phyloP scores from a whole-genome alignment of 2,329 filamentous ascomycete species.

The Pseudogymnoascus sp. region DNA sequence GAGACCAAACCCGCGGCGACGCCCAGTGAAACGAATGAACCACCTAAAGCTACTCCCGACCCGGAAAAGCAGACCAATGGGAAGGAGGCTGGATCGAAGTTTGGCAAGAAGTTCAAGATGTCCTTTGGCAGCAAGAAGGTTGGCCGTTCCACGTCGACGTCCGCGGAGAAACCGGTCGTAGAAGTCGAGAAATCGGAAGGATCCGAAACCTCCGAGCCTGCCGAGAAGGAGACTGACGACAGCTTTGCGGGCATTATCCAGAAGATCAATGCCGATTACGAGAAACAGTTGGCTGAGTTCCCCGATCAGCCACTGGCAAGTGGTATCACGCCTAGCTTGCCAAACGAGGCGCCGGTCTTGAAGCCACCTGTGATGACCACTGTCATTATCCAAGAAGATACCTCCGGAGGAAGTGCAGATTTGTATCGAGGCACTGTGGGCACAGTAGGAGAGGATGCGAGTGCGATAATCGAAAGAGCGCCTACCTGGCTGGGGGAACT shows the following conservation, averaged over 20 bases:
- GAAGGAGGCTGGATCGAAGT: slow-evolving; percentile 57
- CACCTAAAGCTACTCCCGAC: slow-evolving; percentile 42
- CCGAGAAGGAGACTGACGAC: slow-evolving; percentile 69
- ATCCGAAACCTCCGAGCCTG: slow-evolving; percentile 53
- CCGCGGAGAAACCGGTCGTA: slow-evolving; percentile 62
- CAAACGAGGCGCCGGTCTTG: slow-evolving; percentile 68
- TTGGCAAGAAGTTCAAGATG: slow-evolving; percentile 74
- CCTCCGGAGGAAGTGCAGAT: slow-evolving; percentile 65
- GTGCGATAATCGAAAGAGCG: slow-evolving; percentile 75
- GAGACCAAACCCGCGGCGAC: slow-evolving; percentile 40
- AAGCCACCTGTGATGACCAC: slow-evolving; percentile 62
- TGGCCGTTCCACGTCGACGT: slow-evolving; percentile 58
- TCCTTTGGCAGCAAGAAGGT: slow-evolving; percentile 81
- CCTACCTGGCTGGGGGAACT: slow-evolving; percentile 92
- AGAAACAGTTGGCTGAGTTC: slow-evolving; percentile 53
- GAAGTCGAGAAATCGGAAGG: slow-evolving; percentile 55
- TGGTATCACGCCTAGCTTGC: slow-evolving; percentile 59
- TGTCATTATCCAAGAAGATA: slow-evolving; percentile 64
- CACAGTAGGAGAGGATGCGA: slow-evolving; percentile 66
- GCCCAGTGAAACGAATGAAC: slow-evolving; percentile 39
- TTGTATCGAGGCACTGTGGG: slow-evolving; percentile 85
- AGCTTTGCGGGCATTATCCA: slow-evolving; percentile 67
- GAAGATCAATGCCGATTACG: slow-evolving; percentile 65
- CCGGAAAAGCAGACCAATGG: slow-evolving; percentile 53
- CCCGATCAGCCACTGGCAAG: slow-evolving; percentile 52